Evolutionary conservation across 2,329 filamentous ascomycete species (phyloP).

Genomic region (Verruconis gallopava): DNA sequence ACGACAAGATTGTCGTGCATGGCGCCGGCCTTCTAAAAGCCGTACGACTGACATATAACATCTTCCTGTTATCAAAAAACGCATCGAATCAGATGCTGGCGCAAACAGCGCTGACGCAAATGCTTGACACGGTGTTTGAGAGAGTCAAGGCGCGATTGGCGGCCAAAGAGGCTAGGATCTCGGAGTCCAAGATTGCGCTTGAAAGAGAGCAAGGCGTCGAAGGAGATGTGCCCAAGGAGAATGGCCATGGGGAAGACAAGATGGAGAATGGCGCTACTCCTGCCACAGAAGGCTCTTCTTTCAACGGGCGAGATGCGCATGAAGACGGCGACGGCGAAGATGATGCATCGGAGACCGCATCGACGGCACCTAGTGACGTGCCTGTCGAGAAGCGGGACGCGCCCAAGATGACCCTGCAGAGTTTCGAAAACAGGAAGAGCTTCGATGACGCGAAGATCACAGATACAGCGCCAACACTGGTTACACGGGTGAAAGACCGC

Average conservation of each 20-base stretch:
- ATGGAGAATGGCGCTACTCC: too few species aligned
- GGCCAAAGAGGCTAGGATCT: constrained; percentile 68
- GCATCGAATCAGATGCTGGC: constrained; percentile 94
- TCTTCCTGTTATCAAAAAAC: constrained; percentile 88
- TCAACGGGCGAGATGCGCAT: constrained; percentile 6
- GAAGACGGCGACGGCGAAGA: constrained; percentile 28
- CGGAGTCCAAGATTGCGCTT: constrained; percentile 33
- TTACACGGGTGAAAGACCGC: constrained; percentile 43
- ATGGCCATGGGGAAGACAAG: constrained; percentile 9
- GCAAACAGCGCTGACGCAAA: constrained; percentile 91
- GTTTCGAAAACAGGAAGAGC: constrained; percentile 53
- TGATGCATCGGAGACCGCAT: constrained; percentile 22
- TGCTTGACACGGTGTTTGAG: constrained; percentile 97
- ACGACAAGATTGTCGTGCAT: constrained; percentile 98
- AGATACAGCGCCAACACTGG: constrained; percentile 54
- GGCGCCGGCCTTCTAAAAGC: constrained; percentile 92
- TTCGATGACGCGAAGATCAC: constrained; percentile 53
- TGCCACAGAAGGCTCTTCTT: constrained; percentile 16
- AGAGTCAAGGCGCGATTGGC: constrained; percentile 76
- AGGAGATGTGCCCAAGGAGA: constrained; percentile 18
- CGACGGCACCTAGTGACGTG: constrained; percentile 29
- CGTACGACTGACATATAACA: constrained; percentile 96
- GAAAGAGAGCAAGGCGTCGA: constrained; percentile 12
- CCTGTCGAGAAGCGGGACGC: constrained; percentile 35
- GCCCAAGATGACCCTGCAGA: constrained; percentile 52